Conservation (phyloP, 441 rosid genomes). For the Jatropha multifida region DNA sequence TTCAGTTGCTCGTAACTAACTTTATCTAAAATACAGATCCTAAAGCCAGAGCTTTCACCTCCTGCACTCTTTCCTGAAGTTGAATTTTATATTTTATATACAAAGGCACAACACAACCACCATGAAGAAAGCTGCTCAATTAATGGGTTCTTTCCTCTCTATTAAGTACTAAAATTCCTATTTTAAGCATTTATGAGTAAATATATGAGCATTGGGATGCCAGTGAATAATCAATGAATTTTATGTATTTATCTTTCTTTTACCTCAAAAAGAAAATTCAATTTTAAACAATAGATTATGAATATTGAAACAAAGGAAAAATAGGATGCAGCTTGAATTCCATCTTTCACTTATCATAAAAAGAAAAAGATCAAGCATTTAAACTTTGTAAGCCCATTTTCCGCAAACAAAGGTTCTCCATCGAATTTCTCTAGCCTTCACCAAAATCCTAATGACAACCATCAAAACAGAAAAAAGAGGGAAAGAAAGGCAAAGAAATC, state of each 20-base stretch:
- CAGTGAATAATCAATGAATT: background rate
- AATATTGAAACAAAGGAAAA: background rate
- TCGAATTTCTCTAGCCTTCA: background rate
- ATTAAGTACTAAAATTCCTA: background rate
- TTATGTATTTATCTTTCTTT: too few species aligned
- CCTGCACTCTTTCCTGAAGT: too few species aligned
- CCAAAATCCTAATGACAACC: background rate
- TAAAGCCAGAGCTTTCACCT: too few species aligned
- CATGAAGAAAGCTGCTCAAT: background rate
- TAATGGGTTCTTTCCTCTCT: background rate
- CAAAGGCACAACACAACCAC: background rate
- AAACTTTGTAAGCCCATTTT: background rate
- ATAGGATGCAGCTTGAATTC: background rate
- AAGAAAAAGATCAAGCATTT: background rate
- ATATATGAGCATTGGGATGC: background rate
- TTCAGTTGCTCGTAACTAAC: too few species aligned
- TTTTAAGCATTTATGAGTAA: background rate
- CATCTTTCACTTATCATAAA: background rate
- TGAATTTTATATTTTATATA: too few species aligned
- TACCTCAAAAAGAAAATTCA: too few species aligned
- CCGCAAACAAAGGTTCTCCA: slow-evolving; percentile 16
- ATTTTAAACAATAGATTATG: too few species aligned
- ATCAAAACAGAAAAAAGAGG: background rate
- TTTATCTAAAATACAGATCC: too few species aligned
- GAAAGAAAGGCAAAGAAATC: background rate